Evolutionary conservation across 176 grass and related monocot genomes (phyloP).

Genomic region (Avena eriantha): DNA sequence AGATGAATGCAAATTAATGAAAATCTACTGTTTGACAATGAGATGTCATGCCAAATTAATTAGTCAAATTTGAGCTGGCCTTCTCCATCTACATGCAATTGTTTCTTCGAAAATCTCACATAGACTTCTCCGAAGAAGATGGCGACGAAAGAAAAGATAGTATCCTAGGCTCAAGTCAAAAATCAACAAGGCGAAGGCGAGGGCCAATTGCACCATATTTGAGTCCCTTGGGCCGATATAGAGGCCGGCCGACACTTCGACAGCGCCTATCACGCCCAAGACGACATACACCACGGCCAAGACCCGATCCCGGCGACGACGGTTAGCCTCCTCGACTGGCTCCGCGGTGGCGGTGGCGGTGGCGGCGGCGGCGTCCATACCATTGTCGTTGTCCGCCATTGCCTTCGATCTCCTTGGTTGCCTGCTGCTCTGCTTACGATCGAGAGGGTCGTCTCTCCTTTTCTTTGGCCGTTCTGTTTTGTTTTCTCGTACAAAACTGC

Average conservation of each 20-base stretch:
- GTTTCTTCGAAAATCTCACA: too few species aligned
- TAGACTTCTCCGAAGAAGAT: too few species aligned
- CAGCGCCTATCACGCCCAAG: background rate
- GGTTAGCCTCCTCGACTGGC: background rate
- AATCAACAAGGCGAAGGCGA: too few species aligned
- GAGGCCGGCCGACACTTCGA: background rate
- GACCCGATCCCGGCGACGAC: background rate
- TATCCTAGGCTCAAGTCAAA: too few species aligned
- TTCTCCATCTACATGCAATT: too few species aligned
- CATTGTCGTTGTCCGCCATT: background rate
- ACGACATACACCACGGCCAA: background rate
- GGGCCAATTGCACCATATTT: too few species aligned
- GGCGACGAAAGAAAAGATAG: too few species aligned
- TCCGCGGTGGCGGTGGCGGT: background rate
- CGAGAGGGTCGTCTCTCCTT: background rate
- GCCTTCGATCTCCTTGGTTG: background rate
- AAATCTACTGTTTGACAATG: too few species aligned
- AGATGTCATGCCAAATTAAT: too few species aligned
- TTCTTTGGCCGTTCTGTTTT: background rate
- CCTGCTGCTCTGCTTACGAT: background rate
- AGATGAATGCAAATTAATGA: too few species aligned
- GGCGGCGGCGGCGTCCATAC: background rate
- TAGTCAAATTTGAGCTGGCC: too few species aligned
- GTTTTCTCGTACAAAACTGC: too few species aligned
- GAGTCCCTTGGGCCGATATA: background rate